These are phyloP conservation scores for Stereum hirsutum DNA, from an alignment of 1,284 basidiomycete species.

Conservation along the genomic window DNA sequence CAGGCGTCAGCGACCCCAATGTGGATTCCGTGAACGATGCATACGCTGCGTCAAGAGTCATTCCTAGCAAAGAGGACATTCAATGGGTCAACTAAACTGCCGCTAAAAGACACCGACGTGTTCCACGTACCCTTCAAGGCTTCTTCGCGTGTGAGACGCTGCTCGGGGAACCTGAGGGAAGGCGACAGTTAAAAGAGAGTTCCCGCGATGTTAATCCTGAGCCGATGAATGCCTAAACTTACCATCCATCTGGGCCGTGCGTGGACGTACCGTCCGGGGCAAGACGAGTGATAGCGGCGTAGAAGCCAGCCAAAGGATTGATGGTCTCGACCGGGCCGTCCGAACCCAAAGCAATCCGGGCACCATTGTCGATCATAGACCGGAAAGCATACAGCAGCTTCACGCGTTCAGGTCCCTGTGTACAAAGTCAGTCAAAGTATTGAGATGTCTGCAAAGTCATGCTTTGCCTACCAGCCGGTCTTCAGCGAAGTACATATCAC, in stretches of 20 bases:
- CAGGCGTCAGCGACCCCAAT: conserved; percentile 64
- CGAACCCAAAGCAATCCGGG: conserved; percentile 67
- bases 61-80: conserved; percentile 26
- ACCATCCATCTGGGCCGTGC: conserved; percentile 80
- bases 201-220: conserved; percentile 3
- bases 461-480: conserved; percentile 56
- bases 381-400: conserved; percentile 85
- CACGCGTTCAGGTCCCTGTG: conserved; percentile 73
- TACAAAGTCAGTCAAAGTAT: background rate
- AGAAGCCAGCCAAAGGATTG: conserved; percentile 74
- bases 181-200: background rate
- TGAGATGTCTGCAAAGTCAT: conserved; percentile 1
- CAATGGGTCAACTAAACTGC: background rate
- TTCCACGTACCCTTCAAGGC: conserved; percentile 45
- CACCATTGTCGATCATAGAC: conserved; percentile 52
- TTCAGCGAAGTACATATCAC: conserved; percentile 88
- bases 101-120: conserved; percentile 5
- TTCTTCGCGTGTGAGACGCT: conserved; percentile 69
- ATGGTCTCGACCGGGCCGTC: conserved; percentile 86
- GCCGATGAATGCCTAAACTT: conserved; percentile 18
- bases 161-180: conserved; percentile 62
- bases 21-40: conserved; percentile 74
- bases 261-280: conserved; percentile 69
- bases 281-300: conserved; percentile 77
- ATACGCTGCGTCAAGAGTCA: conserved; percentile 77